Evolutionary conservation across 306 rosid species (phyloP).

Genomic region (Ormosia emarginata): DNA sequence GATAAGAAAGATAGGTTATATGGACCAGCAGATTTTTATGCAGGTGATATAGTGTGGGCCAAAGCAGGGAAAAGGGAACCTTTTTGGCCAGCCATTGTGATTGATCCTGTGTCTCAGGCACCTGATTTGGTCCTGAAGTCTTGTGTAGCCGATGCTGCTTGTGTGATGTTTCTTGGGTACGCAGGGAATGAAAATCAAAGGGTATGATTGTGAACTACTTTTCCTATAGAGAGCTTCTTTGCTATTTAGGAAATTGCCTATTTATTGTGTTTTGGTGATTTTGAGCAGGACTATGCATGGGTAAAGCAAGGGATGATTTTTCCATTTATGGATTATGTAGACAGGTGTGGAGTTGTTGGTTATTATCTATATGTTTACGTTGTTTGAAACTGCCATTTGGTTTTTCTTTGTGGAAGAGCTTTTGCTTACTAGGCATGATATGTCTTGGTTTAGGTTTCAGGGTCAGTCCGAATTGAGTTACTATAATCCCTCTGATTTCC

Average conservation of each 20-base stretch:
- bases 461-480: conserved; percentile 66
- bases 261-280: conserved; percentile 38
- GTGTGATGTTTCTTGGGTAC: conserved; percentile 96
- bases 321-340: conserved; percentile 81
- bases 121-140: conserved; percentile 93
- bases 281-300: conserved; percentile 98
- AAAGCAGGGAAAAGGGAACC: conserved; percentile 94
- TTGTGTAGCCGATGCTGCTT: conserved; percentile 88
- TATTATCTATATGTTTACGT: conserved; percentile 4
- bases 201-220: conserved; percentile 46
- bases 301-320: conserved; percentile 83
- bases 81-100: conserved; percentile 98
- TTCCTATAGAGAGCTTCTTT: conserved; percentile 20
- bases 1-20: conserved; percentile 51
- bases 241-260: conserved; percentile 21
- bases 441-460: conserved; percentile 70
- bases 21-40: conserved; percentile 96
- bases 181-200: conserved; percentile 76
- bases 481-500: conserved; percentile 64
- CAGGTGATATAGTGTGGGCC: conserved; percentile 96
- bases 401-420: conserved; percentile 4
- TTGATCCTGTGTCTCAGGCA: conserved; percentile 89
- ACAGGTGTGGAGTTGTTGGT: conserved; percentile 58
- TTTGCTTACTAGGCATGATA: conserved; percentile 30
- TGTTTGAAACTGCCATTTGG: background rate